Base-by-base conservation (phyloP, 805 yeast genomes). In the Teunomyces lycoperdinae region DNA sequence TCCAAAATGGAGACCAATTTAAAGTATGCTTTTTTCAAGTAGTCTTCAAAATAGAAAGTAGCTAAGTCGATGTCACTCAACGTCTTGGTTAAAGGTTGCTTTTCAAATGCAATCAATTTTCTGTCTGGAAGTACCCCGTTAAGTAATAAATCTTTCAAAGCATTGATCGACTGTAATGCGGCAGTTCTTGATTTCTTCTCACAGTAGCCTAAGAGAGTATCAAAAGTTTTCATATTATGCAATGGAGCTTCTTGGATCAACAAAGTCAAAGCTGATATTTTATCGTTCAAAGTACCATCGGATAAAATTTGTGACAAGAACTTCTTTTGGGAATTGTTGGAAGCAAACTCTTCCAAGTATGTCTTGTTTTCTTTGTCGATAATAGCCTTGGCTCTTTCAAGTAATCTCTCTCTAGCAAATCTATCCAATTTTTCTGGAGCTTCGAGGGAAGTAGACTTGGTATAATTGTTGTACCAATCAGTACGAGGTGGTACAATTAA, bases 241-340 rank as follows among this genome's bases (percentile, higher is more conserved):
- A 90, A 64, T 5, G 99, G 99, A 2, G 97, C 91, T 70, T 94
- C 98, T 64, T 94, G 98, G 42, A 91, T 80, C 62, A 94, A 74
- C 62, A 94, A 80, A 0, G 99, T 92, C 61, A 94, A 77, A 0
- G 99, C 97, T 42, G 96, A 88, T 47, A 94, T 87, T 70, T 94
- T 90, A 84, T 94, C 99, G 58, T 83, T 85, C 58, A 92, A 76
- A 0, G 99, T 94, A 87, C 99, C 99, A 55, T 83, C 85, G 5
- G 90, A 77, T 59, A 94, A 78, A 56, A 94, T 85, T 67, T 92
- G 95, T 1, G 92, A 79, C 75, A 89, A 81, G 66, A 92, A 92
- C 75, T 88, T 85, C 63, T 81, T 84, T 71, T 87, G 97, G 5
- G 95, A 87, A 34, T 85, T 82, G 47, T 84, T 79, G 54, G 83